phyloP scores from a whole-genome alignment of 495 filamentous ascomycete genomes.

The Oleoguttula mirabilis region DNA sequence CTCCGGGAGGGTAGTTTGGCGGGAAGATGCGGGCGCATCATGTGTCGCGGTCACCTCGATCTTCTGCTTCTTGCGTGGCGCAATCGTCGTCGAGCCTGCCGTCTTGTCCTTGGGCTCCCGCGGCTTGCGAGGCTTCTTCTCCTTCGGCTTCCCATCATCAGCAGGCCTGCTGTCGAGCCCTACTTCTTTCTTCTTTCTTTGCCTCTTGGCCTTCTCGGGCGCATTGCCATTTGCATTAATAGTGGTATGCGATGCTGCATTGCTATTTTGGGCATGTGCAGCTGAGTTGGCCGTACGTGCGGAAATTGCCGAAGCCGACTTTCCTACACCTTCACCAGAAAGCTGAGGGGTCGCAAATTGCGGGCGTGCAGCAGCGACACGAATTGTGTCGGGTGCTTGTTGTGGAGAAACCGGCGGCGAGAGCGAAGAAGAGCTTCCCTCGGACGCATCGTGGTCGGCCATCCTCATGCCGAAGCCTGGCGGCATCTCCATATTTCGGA shows the following conservation, averaged over 20 bases:
- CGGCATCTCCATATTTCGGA: slow-evolving; percentile 14
- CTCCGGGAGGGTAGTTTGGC: slow-evolving; percentile 22
- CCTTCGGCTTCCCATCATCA: slow-evolving; percentile 32
- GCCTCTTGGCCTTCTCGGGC: slow-evolving; percentile 15
- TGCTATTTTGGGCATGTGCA: slow-evolving; percentile 5
- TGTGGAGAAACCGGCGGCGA: slow-evolving; percentile 21
- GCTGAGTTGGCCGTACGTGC: slow-evolving; percentile 7
- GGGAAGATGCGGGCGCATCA: slow-evolving; percentile 25
- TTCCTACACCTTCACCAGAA: slow-evolving; percentile 12
- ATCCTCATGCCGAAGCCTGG: slow-evolving; percentile 2
- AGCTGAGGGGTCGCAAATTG: background rate
- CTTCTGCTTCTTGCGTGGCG: slow-evolving; percentile 40
- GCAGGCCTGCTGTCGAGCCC: slow-evolving; percentile 29
- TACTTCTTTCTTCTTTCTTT: slow-evolving; percentile 20
- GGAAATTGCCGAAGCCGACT: slow-evolving; percentile 9
- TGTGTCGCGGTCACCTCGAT: slow-evolving; percentile 23
- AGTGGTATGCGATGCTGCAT: slow-evolving; percentile 2
- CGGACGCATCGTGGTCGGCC: slow-evolving; percentile 10
- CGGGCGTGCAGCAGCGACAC: slow-evolving; percentile 8
- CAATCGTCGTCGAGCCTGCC: slow-evolving; percentile 27
- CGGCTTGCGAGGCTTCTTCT: slow-evolving; percentile 40
- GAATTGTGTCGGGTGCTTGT: slow-evolving; percentile 11
- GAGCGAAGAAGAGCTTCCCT: slow-evolving; percentile 13
- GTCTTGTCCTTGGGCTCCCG: slow-evolving; percentile 47
- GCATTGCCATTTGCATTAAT: slow-evolving; percentile 7